Evolutionary conservation across 1,139 yeast species (phyloP), one percentile per base, ranked within the genome.

Genomic region (Geotrichum klebahnii): DNA sequence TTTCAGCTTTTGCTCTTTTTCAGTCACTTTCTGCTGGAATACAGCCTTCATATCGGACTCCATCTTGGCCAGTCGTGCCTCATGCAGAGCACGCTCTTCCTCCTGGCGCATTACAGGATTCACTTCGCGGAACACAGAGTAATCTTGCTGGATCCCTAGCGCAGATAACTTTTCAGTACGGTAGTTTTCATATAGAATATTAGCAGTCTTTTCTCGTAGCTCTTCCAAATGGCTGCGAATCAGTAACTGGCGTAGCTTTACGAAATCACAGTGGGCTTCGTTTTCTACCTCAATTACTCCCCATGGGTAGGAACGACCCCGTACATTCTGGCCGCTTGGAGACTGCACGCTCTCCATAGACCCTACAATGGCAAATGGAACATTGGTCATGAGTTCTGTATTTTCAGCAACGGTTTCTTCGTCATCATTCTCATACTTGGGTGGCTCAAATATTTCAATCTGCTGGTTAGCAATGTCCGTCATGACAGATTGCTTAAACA

Each of bases 221-320:
- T 92, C 98, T 70, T 90, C 97, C 78, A 94, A 76, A 69, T 84
- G 92, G 68, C 84, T 86, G 73, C 95, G 82, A 58, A 94, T 78
- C 65, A 94, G 78, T 66, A 94, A 76, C 69, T 92, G 95, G 63
- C 97, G 86, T 65, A 94, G 80, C 68, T 82, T 82, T 61, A 85
- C 82, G 68, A 94, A 94, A 71, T 94, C 99, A 67, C 92, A 86
- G 68, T 94, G 97, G 48, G 81, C 81, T 70, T 88, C 95, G 68
- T 92, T 92, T 68, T 90, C 97, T 57, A 94, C 95, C 70, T 92
- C 97, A 64, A 92, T 85, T 22, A 85, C 76, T 58, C 99, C 99
- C 99, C 99, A 94, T 55, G 98, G 98, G 69, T 94, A 94, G 59
- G 78, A 73, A 72, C 99, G 86, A 58, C 97, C 97, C 67, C 97